These are phyloP conservation scores for Venturia effusa DNA, from an alignment of 2,329 filamentous ascomycete genomes.

Conservation along the genomic window DNA sequence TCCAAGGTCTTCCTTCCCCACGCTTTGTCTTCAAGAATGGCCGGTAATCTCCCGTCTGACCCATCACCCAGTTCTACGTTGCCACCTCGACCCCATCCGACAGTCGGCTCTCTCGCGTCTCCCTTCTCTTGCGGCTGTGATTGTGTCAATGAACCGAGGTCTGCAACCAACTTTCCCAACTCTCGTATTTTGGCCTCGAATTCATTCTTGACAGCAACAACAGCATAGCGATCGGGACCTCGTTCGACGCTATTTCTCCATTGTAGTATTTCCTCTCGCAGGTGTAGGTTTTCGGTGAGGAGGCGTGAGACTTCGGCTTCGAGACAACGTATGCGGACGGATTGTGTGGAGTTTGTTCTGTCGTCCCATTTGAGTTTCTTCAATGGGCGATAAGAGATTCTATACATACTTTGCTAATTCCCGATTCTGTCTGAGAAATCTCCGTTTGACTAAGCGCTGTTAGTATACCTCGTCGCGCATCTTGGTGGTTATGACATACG, in stretches of 20 bases:
- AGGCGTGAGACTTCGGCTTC: constrained; percentile 66
- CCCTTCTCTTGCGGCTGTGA: constrained; percentile 25
- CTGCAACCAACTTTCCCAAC: constrained; percentile 55
- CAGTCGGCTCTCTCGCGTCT: constrained; percentile 29
- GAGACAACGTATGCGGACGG: constrained; percentile 63
- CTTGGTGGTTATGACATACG: constrained; percentile 40
- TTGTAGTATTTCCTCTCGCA: constrained; percentile 59
- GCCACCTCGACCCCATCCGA: constrained; percentile 45
- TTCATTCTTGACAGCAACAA: constrained; percentile 57
- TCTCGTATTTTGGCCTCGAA: constrained; percentile 64
- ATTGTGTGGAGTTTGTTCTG: constrained; percentile 66
- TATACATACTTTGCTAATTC: constrained; percentile 53
- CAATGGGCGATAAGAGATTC: not conserved
- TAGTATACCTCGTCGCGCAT: constrained; percentile 15
- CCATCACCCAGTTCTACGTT: constrained; percentile 33
- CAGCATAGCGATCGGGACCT: constrained; percentile 47
- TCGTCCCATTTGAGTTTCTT: not conserved
- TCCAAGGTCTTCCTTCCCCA: constrained; percentile 59
- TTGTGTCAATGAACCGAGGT: constrained; percentile 42
- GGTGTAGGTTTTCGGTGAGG: constrained; percentile 66
- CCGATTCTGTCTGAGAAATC: constrained; percentile 72
- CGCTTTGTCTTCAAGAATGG: constrained; percentile 59
- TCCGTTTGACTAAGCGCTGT: constrained; percentile 63
- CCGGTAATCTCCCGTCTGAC: constrained; percentile 48
- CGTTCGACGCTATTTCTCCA: constrained; percentile 58